A percentile compares a stretch with the other conserved stretches of the same genome.
These are phyloP conservation scores for Thymus mandschuricus DNA, from an alignment of 257 asterid species.

Conservation along the genomic window DNA sequence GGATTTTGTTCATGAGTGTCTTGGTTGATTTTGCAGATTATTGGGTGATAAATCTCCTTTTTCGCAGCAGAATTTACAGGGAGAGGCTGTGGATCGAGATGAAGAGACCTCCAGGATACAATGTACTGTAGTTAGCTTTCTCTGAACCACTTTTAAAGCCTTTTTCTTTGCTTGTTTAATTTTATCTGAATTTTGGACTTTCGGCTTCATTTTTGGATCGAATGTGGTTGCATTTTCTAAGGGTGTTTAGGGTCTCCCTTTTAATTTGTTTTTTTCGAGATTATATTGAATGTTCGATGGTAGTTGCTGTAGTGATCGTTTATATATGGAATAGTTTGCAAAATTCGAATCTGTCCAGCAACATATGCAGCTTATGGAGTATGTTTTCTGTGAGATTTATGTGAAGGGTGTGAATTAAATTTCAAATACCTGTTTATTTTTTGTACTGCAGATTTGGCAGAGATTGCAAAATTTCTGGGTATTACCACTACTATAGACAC, in stretches of 20 bases:
- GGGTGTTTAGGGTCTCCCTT: neutral
- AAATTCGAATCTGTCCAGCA: constrained; percentile 20
- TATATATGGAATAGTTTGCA: neutral
- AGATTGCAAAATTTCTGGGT: constrained; percentile 95
- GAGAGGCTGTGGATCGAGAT: constrained; percentile 90
- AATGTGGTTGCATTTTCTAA: neutral
- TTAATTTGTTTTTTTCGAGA: neutral
- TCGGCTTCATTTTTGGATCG: constrained; percentile 12
- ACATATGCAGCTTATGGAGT: constrained; percentile 22
- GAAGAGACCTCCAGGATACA: constrained; percentile 97
- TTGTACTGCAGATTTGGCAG: constrained; percentile 80
- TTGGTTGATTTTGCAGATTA: constrained; percentile 51
- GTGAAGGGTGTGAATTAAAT: neutral
- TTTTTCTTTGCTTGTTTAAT: neutral
- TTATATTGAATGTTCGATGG: neutral
- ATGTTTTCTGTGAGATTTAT: neutral
- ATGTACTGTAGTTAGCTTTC: constrained; percentile 50
- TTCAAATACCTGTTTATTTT: neutral
- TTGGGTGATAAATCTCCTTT: constrained; percentile 95
- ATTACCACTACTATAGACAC: constrained; percentile 85
- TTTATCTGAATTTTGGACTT: neutral
- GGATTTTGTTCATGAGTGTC: constrained; percentile 3
- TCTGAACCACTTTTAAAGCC: constrained; percentile 15
- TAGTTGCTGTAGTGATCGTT: neutral
- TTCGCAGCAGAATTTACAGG: constrained; percentile 94